phyloP scores from a whole-genome alignment of 2,329 filamentous ascomycete genomes.

The Trichophyton simii region DNA sequence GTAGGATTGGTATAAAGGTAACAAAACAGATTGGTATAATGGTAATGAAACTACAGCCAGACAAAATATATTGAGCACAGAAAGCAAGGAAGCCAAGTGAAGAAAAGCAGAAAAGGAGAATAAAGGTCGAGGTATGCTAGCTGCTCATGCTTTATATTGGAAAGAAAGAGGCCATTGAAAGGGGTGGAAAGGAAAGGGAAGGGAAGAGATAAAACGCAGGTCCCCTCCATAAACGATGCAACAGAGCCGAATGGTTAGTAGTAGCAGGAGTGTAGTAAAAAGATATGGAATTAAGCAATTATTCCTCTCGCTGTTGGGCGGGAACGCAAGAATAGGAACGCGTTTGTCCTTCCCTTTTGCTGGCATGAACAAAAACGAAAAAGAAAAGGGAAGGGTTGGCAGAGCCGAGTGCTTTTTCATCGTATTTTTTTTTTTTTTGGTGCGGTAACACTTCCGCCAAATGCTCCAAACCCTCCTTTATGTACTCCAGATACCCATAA shows the following conservation, averaged over 20 bases:
- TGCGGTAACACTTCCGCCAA: constrained; percentile 1
- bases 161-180: background rate
- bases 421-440: background rate
- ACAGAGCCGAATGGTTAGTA: background rate
- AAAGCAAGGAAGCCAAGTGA: background rate
- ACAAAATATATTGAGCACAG: background rate
- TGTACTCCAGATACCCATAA: background rate
- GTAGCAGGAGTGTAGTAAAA: background rate
- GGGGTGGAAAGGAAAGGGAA: background rate
- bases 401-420: constrained; percentile 1
- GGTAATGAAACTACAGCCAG: constrained; percentile 5
- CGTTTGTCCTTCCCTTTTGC: background rate
- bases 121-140: background rate
- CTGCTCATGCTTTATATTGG: background rate
- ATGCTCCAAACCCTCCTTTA: constrained; percentile 1
- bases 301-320: background rate
- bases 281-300: background rate
- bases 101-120: background rate
- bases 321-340: background rate
- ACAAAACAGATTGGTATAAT: constrained; percentile 7
- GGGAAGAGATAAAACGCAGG: background rate
- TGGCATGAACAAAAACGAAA: background rate
- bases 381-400: background rate
- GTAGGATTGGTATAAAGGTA: background rate
- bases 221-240: constrained; percentile 2